These are phyloP conservation scores for Hondaea fermentalgiana DNA, from an alignment of 108 stramenopile genomes.

Conservation along the genomic window DNA sequence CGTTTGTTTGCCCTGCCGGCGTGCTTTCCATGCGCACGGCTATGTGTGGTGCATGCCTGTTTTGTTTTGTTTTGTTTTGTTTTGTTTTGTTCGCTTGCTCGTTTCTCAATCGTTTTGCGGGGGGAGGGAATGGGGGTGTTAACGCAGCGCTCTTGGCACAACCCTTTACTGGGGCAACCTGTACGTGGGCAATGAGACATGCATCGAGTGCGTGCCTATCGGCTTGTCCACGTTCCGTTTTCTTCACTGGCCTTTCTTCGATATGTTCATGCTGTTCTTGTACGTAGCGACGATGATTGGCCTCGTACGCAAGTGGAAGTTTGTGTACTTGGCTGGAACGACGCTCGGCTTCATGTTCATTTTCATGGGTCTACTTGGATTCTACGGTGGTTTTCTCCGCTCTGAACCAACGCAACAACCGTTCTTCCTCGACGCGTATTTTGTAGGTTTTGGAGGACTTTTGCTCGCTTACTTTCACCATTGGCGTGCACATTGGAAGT, in stretches of 20 bases:
- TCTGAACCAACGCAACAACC: neutral
- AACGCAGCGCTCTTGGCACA: neutral
- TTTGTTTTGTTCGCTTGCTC: neutral
- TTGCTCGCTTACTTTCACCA: neutral
- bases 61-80: no score
- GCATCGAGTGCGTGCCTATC: slow-evolving; percentile 5
- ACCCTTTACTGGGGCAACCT: neutral
- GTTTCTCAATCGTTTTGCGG: neutral
- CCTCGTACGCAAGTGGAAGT: neutral
- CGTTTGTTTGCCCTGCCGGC: neutral
- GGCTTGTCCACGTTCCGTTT: neutral
- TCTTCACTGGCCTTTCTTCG: neutral
- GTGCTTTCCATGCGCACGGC: neutral
- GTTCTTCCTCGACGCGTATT: neutral
- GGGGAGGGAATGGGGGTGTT: neutral
- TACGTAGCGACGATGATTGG: neutral
- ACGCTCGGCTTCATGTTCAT: slow-evolving; percentile 15
- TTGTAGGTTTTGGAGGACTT: neutral
- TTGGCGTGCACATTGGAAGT: neutral
- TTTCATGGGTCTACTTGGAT: neutral
- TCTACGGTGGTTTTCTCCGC: neutral
- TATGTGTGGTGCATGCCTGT: no score
- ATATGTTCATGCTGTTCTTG: neutral
- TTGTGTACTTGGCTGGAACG: neutral
- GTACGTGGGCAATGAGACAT: neutral